Evolutionary conservation across 2,329 filamentous ascomycete genomes (phyloP), one percentile per base, ranked within the genome.

Genomic region (Helotiales sp.): DNA sequence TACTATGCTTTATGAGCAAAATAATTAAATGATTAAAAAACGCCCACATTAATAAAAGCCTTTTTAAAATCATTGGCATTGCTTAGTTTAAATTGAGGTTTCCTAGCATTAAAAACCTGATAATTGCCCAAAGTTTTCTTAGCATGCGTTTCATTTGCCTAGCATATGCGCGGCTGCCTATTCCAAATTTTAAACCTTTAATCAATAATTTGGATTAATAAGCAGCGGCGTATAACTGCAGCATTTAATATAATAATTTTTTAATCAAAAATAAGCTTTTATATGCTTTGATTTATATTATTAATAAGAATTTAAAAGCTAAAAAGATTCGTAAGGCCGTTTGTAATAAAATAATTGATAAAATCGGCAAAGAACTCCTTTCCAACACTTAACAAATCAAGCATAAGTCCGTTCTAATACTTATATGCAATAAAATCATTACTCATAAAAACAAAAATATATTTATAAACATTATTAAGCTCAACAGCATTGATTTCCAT

Each of bases 401-500:
- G 63, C 60, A 63, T 50, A 30, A 59, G 63, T 64, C 68, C 62
- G 47, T 61, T 37, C 59, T 69, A 26, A 32, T 61, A 61, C 43
- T 61, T 24, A 26, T 61, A 61, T 61, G 59, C 40, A 20, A 50
- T 63, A 57, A 65, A 65, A 55, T 57, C 57, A 34, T 65, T 40
- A 24, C 60, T 63, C 22, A 62, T 63, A 60, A 71, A 66, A 65
- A 68, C 71, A 61, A 69, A n/a, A n/a, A n/a, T n/a, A n/a, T n/a
- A n/a, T n/a, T 69, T 66, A 67, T 74, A 63, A 57, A 74, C 60
- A 62, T 45, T 57, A 45, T 54, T 62, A 28, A 64, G 67, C 28
- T 74, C 64, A 28, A 72, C 64, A 28, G 52, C 47, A 34, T 68
- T 54, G 57, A 72, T 72, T 61, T 66, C 63, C 43, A 67, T 71